Evolutionary conservation across 2,329 filamentous ascomycete genomes (phyloP).

Genomic region (Falciphora oryzae): DNA sequence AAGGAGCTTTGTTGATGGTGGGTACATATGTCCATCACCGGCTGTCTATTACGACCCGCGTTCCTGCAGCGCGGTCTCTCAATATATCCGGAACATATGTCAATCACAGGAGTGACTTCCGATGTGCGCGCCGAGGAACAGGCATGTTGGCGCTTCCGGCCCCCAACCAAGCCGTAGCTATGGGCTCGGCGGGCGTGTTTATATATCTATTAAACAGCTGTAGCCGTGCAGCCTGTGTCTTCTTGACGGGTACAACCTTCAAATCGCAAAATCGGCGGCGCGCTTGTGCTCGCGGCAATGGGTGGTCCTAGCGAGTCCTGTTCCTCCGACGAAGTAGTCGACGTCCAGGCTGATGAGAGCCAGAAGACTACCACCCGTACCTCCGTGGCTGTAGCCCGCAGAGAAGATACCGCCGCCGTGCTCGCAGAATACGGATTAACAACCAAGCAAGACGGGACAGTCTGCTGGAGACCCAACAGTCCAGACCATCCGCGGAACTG

Average conservation of each 20-base stretch:
- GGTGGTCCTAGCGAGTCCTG: not conserved
- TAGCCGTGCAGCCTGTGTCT: not conserved
- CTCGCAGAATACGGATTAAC: not conserved
- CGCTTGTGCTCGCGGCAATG: not conserved
- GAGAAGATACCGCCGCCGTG: not conserved
- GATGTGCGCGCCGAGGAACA: no score
- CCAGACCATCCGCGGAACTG: conserved; percentile 17
- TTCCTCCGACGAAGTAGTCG: not conserved
- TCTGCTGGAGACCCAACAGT: not conserved
- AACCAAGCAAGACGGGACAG: not conserved
- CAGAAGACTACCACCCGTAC: not conserved
- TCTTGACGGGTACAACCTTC: not conserved
- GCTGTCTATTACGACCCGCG: no score
- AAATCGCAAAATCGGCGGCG: no score
- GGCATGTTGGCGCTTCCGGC: no score
- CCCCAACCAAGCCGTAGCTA: not conserved
- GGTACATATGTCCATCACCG: no score
- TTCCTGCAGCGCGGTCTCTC: no score
- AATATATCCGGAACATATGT: no score
- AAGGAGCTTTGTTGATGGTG: not conserved
- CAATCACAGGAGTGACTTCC: no score
- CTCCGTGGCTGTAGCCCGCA: not conserved
- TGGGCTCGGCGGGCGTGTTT: not conserved
- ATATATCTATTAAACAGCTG: not conserved
- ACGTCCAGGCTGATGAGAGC: not conserved